A percentile compares a stretch with the other conserved stretches of the same genome.
phyloP scores from a whole-genome alignment of 73 alveolate species.

The Paramecium primaurelia region DNA sequence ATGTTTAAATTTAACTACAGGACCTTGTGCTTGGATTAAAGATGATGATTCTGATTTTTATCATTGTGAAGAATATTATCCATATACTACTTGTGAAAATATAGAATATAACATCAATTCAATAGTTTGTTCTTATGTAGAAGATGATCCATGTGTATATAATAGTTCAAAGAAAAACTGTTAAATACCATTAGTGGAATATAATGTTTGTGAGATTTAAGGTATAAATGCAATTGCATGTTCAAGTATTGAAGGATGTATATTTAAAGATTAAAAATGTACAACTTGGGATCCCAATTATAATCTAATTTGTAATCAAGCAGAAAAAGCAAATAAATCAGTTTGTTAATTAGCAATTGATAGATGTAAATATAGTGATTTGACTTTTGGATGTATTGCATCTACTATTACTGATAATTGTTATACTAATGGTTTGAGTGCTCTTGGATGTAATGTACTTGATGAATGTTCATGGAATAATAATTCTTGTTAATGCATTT shows the following conservation, averaged over 20 bases:
- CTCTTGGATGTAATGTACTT: not conserved
- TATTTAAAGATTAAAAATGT: not conserved
- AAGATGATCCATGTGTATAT: slow-evolving; percentile 16
- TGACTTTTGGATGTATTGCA: slow-evolving; percentile 29
- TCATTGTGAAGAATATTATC: slow-evolving; percentile 1
- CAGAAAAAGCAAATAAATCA: not conserved
- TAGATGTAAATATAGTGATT: not conserved
- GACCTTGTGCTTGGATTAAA: slow-evolving; percentile 26
- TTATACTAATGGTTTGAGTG: not conserved
- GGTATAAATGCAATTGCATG: slow-evolving; percentile 21
- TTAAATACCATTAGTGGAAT: not conserved
- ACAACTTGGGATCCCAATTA: not conserved
- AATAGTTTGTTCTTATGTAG: not conserved
- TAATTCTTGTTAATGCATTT: not conserved
- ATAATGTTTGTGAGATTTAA: not conserved
- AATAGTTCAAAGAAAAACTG: not conserved
- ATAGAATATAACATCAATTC: not conserved
- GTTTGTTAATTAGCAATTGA: not conserved
- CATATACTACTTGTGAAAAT: not conserved
- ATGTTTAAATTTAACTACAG: not conserved
- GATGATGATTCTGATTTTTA: not conserved
- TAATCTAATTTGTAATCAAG: not conserved
- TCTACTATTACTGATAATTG: slow-evolving; percentile 16
- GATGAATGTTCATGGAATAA: not conserved
- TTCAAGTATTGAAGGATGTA: not conserved